Conservation (phyloP, 1,139 yeast species). For the Hyphopichia pseudoburtonii region DNA sequence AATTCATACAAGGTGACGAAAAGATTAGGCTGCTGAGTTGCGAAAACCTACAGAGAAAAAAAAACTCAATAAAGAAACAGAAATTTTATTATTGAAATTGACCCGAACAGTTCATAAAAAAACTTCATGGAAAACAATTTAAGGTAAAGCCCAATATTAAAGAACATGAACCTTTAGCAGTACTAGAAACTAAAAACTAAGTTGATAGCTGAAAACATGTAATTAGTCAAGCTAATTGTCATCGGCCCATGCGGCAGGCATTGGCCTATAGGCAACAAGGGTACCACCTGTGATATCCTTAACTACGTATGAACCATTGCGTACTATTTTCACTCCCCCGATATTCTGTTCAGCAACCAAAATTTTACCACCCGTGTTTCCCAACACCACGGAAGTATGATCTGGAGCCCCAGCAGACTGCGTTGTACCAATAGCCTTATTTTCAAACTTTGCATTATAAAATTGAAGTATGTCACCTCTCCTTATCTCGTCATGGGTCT, state of each 20-base stretch:
- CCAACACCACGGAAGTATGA: slow-evolving; percentile 64
- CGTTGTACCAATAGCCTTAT: slow-evolving; percentile 23
- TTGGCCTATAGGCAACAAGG: slow-evolving; percentile 55
- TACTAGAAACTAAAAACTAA: too few relatives aligned
- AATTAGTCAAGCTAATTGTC: slow-evolving; percentile 6
- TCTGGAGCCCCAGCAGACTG: slow-evolving; percentile 58
- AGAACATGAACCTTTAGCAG: too few relatives aligned
- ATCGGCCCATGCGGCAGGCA: slow-evolving; percentile 55
- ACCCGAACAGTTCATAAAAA: too few relatives aligned
- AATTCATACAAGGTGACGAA: too few relatives aligned
- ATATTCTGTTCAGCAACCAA: slow-evolving; percentile 63
- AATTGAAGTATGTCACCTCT: slow-evolving; percentile 46
- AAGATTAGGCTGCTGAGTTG: too few relatives aligned
- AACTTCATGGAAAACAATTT: too few relatives aligned
- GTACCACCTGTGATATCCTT: slow-evolving; percentile 48
- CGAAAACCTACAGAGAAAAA: too few relatives aligned
- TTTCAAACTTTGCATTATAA: slow-evolving; percentile 43
- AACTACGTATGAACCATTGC: slow-evolving; percentile 44
- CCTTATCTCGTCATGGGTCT: slow-evolving; percentile 33
- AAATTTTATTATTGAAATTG: too few relatives aligned
- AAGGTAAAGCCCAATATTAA: too few relatives aligned
- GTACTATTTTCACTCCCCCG: slow-evolving; percentile 50
- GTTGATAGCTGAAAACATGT: too few relatives aligned
- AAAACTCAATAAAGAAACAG: too few relatives aligned
- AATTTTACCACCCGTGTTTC: slow-evolving; percentile 29